Evolutionary conservation across 2,329 filamentous ascomycete species (phyloP).

Genomic region (Ophiostoma himal-ulmi): DNA sequence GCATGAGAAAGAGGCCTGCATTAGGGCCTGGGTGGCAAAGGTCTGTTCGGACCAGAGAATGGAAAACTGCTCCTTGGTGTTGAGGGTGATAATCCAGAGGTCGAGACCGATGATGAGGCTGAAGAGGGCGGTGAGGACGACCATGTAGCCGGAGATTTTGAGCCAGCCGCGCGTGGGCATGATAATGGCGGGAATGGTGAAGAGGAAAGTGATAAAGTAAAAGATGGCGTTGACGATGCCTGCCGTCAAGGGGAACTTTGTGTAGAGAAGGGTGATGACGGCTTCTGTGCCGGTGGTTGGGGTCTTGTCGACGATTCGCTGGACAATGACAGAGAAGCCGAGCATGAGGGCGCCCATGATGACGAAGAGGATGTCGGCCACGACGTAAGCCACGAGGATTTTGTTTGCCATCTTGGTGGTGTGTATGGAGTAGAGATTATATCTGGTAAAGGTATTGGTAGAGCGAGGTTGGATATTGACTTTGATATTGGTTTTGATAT

Average conservation of each 20-base stretch:
- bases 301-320: constrained; percentile 40
- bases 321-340: constrained; percentile 50
- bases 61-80: constrained; percentile 57
- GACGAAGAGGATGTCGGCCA: constrained; percentile 47
- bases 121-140: constrained; percentile 57
- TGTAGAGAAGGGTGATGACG: constrained; percentile 48
- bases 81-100: constrained; percentile 69
- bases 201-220: constrained; percentile 63
- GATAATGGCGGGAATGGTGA: constrained; percentile 65
- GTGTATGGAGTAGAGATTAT: not conserved
- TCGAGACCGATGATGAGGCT: constrained; percentile 60
- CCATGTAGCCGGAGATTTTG: constrained; percentile 60
- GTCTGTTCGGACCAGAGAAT: constrained; percentile 56
- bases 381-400: constrained; percentile 46
- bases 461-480: not conserved
- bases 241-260: constrained; percentile 51
- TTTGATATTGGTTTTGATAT: not conserved
- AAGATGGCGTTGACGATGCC: constrained; percentile 67
- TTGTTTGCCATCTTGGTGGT: constrained; percentile 46
- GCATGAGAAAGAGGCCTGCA: constrained; percentile 70
- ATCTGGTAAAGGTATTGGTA: not conserved
- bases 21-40: constrained; percentile 54
- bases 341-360: constrained; percentile 50
- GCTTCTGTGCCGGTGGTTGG: constrained; percentile 44
- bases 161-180: constrained; percentile 63